Evolutionary conservation across 495 filamentous ascomycete species (phyloP), one percentile per base, ranked within the genome.

Genomic region (Cetradonia linearis): DNA sequence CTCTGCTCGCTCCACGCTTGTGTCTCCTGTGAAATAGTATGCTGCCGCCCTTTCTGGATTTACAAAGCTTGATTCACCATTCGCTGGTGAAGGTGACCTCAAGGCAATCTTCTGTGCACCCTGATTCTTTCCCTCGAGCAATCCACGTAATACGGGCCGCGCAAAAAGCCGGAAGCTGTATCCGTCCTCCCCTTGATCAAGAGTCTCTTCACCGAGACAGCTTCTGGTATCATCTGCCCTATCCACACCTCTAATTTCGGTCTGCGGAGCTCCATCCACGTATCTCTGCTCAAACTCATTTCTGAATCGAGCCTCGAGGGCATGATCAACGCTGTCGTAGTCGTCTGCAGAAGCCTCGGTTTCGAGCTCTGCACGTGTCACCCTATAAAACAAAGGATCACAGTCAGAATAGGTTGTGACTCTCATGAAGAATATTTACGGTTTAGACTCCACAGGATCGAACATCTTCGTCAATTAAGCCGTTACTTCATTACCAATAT

Each of bases 81-180:
- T 37, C 20, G 31, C 55, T 18, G 63, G 59, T 11, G 46, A 58
- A 4, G 55, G 63, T 16, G 63, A 65, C 14, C 58, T 58, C 14
- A 65, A 47, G n/a, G 14, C 30, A 16, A 65, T 58, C 10, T 36
- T 61, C 31, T 60, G 56, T 18, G 34, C 23, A 27, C 20, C 37
- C 23, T 42, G 31, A 42, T 16, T 30, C 33, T 25, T 18, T 8
- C 46, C 20, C 13, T 44, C 33, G 5, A 16, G 16, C 48, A 28
- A 13, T 25, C 30, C 50, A 7, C 47, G 27, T 28, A 23, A 13
- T n/a, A 10, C 16, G 6, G 53, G 36, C 40, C 23, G 52, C 9
- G 59, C 37, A 14, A 65, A 65, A 0, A 65, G 54, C 13, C 48
- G 59, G 40, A 65, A 65, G 5, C 50, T 56, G 36, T 62, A 62